Evolutionary conservation across 345 rosid species (phyloP).

Genomic region (Isatis tinctoria): DNA sequence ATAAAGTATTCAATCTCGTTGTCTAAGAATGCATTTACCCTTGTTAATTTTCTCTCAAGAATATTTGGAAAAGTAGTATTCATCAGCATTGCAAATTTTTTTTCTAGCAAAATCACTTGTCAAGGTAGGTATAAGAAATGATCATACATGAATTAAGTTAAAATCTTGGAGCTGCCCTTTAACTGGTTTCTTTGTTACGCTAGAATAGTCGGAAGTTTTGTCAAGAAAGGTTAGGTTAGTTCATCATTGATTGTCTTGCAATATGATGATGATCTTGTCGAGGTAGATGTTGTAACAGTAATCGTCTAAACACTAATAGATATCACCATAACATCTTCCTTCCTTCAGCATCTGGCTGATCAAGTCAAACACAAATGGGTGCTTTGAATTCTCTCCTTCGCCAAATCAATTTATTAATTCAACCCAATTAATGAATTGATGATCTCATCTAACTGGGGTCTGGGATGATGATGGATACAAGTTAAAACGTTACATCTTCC

Average conservation of each 20-base stretch:
- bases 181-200: neutral
- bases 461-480: neutral
- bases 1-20: too few relatives aligned
- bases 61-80: neutral
- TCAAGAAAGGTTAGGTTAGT: neutral
- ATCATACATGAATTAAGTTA: neutral
- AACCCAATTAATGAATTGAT: too few relatives aligned
- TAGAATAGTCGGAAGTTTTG: neutral
- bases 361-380: neutral
- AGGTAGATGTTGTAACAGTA: too few relatives aligned
- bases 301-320: too few relatives aligned
- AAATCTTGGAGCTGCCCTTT: neutral
- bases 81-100: neutral
- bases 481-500: slow-evolving; percentile 20
- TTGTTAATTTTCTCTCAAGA: too few relatives aligned
- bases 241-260: too few relatives aligned
- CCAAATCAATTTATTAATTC: neutral
- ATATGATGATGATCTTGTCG: too few relatives aligned
- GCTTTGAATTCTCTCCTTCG: neutral
- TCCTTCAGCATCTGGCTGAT: neutral
- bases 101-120: neutral
- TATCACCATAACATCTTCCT: neutral
- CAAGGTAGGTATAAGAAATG: neutral
- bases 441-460: too few relatives aligned
- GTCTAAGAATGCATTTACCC: too few relatives aligned